Evolutionary conservation across 306 rosid species (phyloP).

Genomic region (Castanospermum australe): DNA sequence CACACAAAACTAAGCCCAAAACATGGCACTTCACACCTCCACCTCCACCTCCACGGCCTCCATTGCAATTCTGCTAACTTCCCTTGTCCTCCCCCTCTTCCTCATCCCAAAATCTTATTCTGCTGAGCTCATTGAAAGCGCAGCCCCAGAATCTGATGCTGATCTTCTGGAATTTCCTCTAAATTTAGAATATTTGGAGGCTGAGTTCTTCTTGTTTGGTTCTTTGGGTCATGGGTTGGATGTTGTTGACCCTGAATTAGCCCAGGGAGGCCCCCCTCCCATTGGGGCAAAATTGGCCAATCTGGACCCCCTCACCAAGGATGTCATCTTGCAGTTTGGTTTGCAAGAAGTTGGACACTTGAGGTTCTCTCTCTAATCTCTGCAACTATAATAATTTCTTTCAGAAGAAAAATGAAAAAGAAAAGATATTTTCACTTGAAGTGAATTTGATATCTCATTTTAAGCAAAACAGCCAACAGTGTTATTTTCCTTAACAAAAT

Average conservation of each 20-base stretch:
- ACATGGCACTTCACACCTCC: background rate
- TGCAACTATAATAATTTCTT: background rate
- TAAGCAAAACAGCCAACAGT: too few relatives aligned
- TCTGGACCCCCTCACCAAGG: constrained; percentile 29
- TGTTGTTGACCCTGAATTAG: constrained; percentile 41
- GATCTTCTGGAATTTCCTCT: constrained; percentile 63
- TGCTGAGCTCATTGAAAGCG: background rate
- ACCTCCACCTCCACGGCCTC: background rate
- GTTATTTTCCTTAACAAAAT: too few relatives aligned
- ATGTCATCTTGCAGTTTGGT: constrained; percentile 55
- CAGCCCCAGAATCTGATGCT: constrained; percentile 26
- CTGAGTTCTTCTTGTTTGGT: constrained; percentile 66
- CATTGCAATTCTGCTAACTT: constrained; percentile 5
- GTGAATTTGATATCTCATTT: background rate
- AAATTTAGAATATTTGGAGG: constrained; percentile 71
- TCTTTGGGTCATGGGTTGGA: constrained; percentile 64
- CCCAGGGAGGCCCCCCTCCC: constrained; percentile 59
- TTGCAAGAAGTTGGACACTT: constrained; percentile 74
- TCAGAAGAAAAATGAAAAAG: too few relatives aligned
- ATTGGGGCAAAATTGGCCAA: constrained; percentile 52
- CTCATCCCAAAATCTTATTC: constrained; percentile 23
- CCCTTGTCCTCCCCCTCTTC: constrained; percentile 29
- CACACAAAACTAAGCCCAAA: too few relatives aligned
- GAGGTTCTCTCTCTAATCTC: constrained; percentile 34
- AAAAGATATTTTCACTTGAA: too few relatives aligned